Evolutionary conservation across 768 basidiomycete species (phyloP).

Genomic region (Suillus occidentalis): DNA sequence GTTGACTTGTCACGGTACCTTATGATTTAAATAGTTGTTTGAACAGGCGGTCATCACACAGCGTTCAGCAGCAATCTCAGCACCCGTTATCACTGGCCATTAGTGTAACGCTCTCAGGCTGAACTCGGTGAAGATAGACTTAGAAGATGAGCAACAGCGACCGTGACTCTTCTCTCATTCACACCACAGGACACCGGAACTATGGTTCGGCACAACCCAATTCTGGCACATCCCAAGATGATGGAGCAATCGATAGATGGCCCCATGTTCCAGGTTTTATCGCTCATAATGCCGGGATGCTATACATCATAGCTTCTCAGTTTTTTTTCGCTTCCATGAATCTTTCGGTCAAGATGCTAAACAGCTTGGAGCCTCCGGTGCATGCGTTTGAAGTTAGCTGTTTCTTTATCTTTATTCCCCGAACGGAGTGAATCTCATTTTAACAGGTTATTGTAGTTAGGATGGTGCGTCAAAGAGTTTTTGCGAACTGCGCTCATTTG

Average conservation of each 20-base stretch:
- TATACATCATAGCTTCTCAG: slow-evolving; percentile 59
- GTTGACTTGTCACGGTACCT: not conserved
- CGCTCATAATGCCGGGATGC: slow-evolving; percentile 52
- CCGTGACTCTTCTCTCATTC: not conserved
- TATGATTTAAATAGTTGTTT: too few species aligned
- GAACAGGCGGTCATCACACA: not conserved
- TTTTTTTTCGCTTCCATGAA: slow-evolving; percentile 63
- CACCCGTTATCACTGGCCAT: too few species aligned
- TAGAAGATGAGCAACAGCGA: not conserved
- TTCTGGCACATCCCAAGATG: not conserved
- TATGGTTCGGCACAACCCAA: not conserved
- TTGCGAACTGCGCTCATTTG: not conserved
- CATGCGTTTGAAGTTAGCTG: slow-evolving; percentile 53
- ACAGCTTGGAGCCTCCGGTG: slow-evolving; percentile 56
- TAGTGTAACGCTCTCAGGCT: not conserved
- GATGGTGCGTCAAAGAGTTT: slow-evolving; percentile 44
- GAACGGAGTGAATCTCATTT: not conserved
- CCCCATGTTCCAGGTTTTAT: slow-evolving; percentile 10
- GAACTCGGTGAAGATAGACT: not conserved
- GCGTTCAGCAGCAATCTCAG: too few species aligned
- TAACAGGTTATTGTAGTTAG: slow-evolving; percentile 52
- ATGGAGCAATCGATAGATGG: not conserved
- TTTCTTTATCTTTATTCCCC: not conserved
- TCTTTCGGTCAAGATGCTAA: slow-evolving; percentile 61
- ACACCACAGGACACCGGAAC: not conserved